Base-by-base conservation (phyloP, 2,329 filamentous ascomycete genomes). In the Pseudocercospora fuligena region DNA sequence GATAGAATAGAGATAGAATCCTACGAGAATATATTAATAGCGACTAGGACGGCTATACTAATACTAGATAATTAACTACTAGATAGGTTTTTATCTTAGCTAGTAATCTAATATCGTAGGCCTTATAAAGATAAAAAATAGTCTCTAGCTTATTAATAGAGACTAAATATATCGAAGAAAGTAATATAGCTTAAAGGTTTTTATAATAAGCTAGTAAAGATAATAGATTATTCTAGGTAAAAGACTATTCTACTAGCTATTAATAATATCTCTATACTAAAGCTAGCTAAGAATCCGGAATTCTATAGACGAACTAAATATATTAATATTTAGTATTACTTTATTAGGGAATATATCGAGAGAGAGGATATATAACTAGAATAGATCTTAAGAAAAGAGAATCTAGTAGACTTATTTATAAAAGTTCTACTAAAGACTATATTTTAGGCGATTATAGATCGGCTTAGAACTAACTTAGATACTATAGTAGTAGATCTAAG, bases 251-350 rank as follows among this genome's bases (percentile, higher is more conserved):
- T 23, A 12, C 27, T 58, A 19, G n/a, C 23, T 58, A 58, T 58
- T 33, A 33, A 58, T 33, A 58, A 58, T 58, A 36, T 23, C 27
- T 58, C 27, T 9, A 21, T 33, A 33, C 14, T 58, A 33, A 58
- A 58, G 29, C 29, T 58, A 29, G 27, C 54, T 29, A 58, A 58
- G 54, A 58, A 58, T 36, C 27, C 54, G 23, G 29, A 58, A 21
- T 58, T 58, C 27, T 33, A 58, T n/a, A 9, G 21, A 6, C 25
- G 54, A 33, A 58, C 54, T 9, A 58, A 58, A 16, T 31, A 58
- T 31, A 58, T 58, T 58, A 58, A 58, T 31, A 58, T 58, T 58
- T 19, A 31, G 19, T 36, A 58, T 58, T 58, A 58, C 29, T 58
- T 58, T 36, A 23, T 58, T 29, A 23, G 54, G 19, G 54, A 58